Percentiles rank a stretch among this genome's conserved stretches.
These are phyloP conservation scores for Gautieria morchelliformis DNA, from an alignment of 768 basidiomycete species.

Conservation along the genomic window DNA sequence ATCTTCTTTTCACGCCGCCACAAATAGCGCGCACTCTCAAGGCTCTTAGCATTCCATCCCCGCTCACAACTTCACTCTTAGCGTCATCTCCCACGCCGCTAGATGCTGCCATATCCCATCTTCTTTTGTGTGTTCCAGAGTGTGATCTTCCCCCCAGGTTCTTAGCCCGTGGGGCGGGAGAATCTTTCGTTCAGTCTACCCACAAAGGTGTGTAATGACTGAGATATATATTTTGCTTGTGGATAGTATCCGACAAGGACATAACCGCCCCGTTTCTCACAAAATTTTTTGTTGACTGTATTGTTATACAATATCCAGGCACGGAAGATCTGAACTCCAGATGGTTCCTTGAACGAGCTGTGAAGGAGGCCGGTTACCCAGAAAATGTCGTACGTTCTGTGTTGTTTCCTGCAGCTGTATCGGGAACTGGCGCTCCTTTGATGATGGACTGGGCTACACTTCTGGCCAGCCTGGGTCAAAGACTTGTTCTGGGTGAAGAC, in stretches of 20 bases:
- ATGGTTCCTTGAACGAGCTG: slow-evolving; percentile 73
- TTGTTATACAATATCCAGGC: slow-evolving; percentile 31
- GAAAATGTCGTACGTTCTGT: slow-evolving; percentile 49
- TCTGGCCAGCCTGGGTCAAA: slow-evolving; percentile 42
- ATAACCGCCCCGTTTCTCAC: not conserved
- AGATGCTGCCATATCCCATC: slow-evolving; percentile 76
- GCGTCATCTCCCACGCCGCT: slow-evolving; percentile 42
- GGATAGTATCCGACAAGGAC: no score
- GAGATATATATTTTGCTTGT: not conserved
- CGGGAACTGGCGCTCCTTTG: not conserved
- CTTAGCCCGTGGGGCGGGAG: slow-evolving; percentile 29
- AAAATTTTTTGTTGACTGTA: not conserved
- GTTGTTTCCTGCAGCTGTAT: not conserved
- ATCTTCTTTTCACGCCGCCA: not conserved
- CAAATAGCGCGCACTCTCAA: slow-evolving; percentile 30
- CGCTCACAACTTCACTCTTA: slow-evolving; percentile 54
- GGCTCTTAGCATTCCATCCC: slow-evolving; percentile 49
- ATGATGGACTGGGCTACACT: slow-evolving; percentile 41
- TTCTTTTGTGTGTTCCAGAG: slow-evolving; percentile 77
- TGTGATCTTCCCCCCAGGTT: slow-evolving; percentile 76
- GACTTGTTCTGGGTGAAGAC: slow-evolving; percentile 42
- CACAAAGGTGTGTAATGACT: not conserved
- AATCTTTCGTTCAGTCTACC: slow-evolving; percentile 1
- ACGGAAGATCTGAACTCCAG: slow-evolving; percentile 54
- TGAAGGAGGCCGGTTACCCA: slow-evolving; percentile 82